Percentiles rank a stretch among this genome's conserved stretches.
Conservation (phyloP, 2,329 filamentous ascomycete genomes). For the Aureobasidium sp. region DNA sequence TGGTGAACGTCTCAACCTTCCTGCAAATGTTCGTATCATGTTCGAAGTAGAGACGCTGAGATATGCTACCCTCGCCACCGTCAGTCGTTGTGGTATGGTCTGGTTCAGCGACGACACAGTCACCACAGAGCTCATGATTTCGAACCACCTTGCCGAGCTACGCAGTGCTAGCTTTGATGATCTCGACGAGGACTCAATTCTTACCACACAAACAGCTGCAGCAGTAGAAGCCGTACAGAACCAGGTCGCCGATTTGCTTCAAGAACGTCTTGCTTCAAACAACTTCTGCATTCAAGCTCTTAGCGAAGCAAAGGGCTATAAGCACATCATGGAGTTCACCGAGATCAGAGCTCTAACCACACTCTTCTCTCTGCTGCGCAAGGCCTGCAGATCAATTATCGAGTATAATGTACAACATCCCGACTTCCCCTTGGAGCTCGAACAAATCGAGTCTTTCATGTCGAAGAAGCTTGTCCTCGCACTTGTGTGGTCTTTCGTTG, state of each 20-base stretch:
- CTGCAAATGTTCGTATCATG: constrained; percentile 95
- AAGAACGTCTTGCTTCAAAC: constrained; percentile 67
- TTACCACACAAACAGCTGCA: constrained; percentile 56
- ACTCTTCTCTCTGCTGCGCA: constrained; percentile 91
- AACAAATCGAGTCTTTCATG: constrained; percentile 82
- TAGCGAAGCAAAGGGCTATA: constrained; percentile 66
- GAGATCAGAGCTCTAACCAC: constrained; percentile 84
- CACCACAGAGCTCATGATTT: constrained; percentile 83
- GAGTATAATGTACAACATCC: constrained; percentile 94
- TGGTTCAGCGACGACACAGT: constrained; percentile 99
- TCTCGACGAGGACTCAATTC: constrained; percentile 82
- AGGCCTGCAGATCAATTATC: constrained; percentile 81
- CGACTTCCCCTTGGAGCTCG: constrained; percentile 85
- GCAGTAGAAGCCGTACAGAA: constrained; percentile 70
- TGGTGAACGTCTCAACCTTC: constrained; percentile 92
- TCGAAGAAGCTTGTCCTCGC: constrained; percentile 92
- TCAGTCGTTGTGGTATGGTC: constrained; percentile 99
- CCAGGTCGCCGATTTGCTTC: constrained; percentile 71
- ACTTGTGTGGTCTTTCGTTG: constrained; percentile 90
- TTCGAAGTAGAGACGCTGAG: constrained; percentile 98
- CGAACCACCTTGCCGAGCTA: constrained; percentile 80
- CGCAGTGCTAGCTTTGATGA: constrained; percentile 85
- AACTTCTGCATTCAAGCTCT: constrained; percentile 75
- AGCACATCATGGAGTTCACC: constrained; percentile 98
- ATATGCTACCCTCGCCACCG: constrained; percentile 96